phyloP scores from a whole-genome alignment of 2,329 filamentous ascomycete species.

The Colletotrichum sp. region DNA sequence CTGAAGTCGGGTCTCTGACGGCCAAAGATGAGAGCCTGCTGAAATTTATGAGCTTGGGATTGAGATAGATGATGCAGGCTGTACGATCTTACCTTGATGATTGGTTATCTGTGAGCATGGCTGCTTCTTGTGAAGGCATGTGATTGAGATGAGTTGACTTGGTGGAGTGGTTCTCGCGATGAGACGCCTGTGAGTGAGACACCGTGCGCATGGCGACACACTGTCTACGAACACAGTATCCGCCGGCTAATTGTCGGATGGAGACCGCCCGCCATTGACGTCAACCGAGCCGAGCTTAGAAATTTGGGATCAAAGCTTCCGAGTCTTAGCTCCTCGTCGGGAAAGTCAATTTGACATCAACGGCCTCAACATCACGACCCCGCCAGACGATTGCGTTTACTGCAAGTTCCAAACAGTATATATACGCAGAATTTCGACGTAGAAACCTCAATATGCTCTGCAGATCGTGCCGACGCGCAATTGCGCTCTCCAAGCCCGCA shows the following conservation, averaged over 20 bases:
- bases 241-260: neutral
- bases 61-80: neutral
- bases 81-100: neutral
- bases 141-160: neutral
- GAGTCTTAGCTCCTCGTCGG: neutral
- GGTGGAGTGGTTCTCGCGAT: neutral
- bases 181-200: neutral
- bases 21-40: neutral
- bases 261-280: neutral
- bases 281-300: slow-evolving; percentile 15
- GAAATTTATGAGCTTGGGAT: neutral
- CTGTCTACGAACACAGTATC: neutral
- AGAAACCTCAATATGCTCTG: slow-evolving; percentile 13
- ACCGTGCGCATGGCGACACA: neutral
- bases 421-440: neutral
- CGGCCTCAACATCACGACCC: neutral
- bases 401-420: neutral
- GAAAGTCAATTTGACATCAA: neutral
- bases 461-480: slow-evolving; percentile 20
- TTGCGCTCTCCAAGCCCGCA: slow-evolving; percentile 7
- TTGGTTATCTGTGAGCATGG: neutral
- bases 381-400: neutral
- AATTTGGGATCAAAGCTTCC: neutral
- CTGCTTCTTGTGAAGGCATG: neutral
- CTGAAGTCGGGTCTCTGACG: neutral